phyloP scores from a whole-genome alignment of 2,329 filamentous ascomycete species.

The Zasmidium angulare region DNA sequence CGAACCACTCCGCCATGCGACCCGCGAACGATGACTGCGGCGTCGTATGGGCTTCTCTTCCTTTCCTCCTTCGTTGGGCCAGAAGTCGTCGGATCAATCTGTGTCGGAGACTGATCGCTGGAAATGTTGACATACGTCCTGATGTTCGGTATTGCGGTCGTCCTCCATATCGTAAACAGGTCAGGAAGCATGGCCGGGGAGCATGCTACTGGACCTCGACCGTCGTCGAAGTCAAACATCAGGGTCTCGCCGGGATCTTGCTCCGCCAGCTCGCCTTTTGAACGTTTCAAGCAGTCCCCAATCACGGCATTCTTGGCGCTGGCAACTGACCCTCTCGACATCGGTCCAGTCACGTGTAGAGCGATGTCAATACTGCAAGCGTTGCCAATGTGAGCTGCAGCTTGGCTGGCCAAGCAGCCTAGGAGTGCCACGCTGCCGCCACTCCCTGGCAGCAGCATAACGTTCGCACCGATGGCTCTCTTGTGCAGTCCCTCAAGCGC shows the following conservation, averaged over 20 bases:
- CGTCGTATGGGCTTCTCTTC: background rate
- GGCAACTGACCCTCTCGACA: background rate
- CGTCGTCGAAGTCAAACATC: no score
- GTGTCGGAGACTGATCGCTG: background rate
- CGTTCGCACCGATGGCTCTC: background rate
- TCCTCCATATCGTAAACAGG: background rate
- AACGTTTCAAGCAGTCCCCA: background rate
- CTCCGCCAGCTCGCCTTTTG: background rate
- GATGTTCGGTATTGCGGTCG: background rate
- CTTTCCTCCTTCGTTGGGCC: slow-evolving; percentile 1
- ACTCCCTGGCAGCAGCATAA: background rate
- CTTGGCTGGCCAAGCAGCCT: background rate
- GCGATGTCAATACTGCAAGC: background rate
- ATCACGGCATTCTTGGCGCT: background rate
- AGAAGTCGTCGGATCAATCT: background rate
- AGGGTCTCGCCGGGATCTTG: no score
- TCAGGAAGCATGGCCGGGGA: background rate
- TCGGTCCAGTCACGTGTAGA: background rate
- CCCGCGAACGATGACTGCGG: background rate
- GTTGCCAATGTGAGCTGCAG: background rate
- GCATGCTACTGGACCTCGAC: no score
- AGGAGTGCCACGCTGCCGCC: background rate
- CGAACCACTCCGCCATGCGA: background rate
- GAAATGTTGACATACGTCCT: background rate
- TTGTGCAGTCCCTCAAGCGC: background rate